These are phyloP conservation scores for Dissophora globulifera DNA, from an alignment of 192 early-diverging fungal genomes.

Conservation along the genomic window DNA sequence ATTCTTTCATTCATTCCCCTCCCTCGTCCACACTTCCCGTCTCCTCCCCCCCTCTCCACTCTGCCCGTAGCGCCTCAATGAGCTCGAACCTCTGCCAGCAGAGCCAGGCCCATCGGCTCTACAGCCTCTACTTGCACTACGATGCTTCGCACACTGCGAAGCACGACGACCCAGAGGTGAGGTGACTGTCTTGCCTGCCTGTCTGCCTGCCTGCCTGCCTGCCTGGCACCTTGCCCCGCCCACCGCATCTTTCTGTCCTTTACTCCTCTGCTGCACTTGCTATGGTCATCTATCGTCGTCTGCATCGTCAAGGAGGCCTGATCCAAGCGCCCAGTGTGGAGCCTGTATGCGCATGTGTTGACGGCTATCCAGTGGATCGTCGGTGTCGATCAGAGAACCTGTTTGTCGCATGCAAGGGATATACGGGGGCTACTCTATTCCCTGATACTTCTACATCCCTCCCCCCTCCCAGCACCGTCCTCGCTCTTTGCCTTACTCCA, in stretches of 20 bases:
- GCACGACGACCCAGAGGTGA: constrained; percentile 55
- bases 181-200: constrained; percentile 25
- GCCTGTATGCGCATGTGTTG: too few relatives aligned
- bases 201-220: neutral
- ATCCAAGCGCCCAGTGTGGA: too few relatives aligned
- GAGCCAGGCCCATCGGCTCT: constrained; percentile 52
- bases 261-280: too few relatives aligned
- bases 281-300: too few relatives aligned
- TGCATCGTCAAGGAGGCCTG: too few relatives aligned
- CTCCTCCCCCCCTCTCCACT: neutral
- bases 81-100: constrained; percentile 54
- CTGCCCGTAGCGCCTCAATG: constrained; percentile 5
- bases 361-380: too few relatives aligned
- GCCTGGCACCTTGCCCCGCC: neutral
- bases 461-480: too few relatives aligned
- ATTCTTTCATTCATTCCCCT: neutral
- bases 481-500: constrained; percentile 10
- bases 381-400: too few relatives aligned
- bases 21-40: neutral
- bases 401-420: too few relatives aligned
- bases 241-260: too few relatives aligned
- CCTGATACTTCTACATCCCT: too few relatives aligned
- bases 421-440: too few relatives aligned
- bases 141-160: constrained; percentile 49
- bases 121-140: constrained; percentile 51